phyloP scores from a whole-genome alignment of 257 asterid species.

The Rubia yunnanensis region DNA sequence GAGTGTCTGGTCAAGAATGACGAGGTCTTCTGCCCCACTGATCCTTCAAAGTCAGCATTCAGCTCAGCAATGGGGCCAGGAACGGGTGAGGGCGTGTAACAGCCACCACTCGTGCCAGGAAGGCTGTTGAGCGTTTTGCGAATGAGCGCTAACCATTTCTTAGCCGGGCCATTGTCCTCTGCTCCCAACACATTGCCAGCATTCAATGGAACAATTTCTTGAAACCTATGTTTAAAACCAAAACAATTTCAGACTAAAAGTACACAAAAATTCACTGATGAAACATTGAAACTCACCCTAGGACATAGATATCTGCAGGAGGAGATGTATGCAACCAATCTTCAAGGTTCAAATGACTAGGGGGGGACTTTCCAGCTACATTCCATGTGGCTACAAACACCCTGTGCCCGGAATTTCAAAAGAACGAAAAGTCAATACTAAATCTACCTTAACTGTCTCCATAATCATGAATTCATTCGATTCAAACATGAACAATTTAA shows the following conservation, averaged over 20 bases:
- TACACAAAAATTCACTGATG: background rate
- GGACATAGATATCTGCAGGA: slow-evolving; percentile 93
- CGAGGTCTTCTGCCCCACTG: slow-evolving; percentile 33
- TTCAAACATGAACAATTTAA: background rate
- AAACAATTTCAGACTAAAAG: background rate
- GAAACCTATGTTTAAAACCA: slow-evolving; percentile 56
- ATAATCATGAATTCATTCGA: background rate
- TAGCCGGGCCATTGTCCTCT: slow-evolving; percentile 93
- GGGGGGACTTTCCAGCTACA: slow-evolving; percentile 97
- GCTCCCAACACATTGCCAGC: slow-evolving; percentile 98
- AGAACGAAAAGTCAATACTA: background rate
- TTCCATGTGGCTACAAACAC: slow-evolving; percentile 96
- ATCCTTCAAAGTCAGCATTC: slow-evolving; percentile 83
- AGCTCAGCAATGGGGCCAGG: slow-evolving; percentile 73
- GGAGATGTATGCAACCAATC: slow-evolving; percentile 97
- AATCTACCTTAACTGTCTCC: background rate
- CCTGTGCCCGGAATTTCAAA: slow-evolving; percentile 24
- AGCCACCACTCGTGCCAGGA: slow-evolving; percentile 55
- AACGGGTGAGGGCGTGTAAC: slow-evolving; percentile 66
- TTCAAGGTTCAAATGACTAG: slow-evolving; percentile 62
- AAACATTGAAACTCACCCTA: slow-evolving; percentile 70
- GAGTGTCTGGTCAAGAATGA: slow-evolving; percentile 65
- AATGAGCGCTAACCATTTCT: slow-evolving; percentile 79
- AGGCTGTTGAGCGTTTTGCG: slow-evolving; percentile 60
- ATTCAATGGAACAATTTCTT: slow-evolving; percentile 93